These are phyloP conservation scores for Amanita molliuscula DNA, from an alignment of 768 basidiomycete genomes.

Conservation along the genomic window DNA sequence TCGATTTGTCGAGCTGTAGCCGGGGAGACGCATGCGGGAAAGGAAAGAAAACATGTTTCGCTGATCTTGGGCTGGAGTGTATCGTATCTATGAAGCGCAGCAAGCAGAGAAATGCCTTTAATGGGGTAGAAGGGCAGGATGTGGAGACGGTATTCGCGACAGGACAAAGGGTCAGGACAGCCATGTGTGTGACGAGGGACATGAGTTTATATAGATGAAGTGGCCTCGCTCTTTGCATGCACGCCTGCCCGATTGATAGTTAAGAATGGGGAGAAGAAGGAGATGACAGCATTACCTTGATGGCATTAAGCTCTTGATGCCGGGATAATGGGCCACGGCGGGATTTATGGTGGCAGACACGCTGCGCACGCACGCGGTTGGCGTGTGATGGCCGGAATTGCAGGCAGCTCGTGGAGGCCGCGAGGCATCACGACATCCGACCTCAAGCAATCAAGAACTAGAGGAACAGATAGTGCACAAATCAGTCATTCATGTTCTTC, in stretches of 20 bases:
- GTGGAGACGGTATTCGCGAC: background rate
- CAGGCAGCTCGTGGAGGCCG: background rate
- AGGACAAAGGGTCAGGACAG: background rate
- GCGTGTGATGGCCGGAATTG: background rate
- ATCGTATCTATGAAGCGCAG: slow-evolving; percentile 7
- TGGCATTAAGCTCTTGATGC: background rate
- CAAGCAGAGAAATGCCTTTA: background rate
- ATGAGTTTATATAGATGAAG: slow-evolving; percentile 7
- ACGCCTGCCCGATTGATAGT: background rate
- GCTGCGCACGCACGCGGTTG: slow-evolving; percentile 1
- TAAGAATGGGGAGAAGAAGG: background rate
- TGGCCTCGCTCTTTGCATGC: slow-evolving; percentile 3
- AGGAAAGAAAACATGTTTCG: slow-evolving; percentile 6
- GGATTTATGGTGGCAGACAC: background rate
- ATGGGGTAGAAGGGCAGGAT: background rate
- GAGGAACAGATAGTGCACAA: background rate
- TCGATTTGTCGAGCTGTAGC: background rate
- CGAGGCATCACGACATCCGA: slow-evolving; percentile 2
- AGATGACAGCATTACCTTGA: background rate
- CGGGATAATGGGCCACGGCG: background rate
- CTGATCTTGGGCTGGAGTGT: background rate
- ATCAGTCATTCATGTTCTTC: background rate
- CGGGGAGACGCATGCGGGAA: slow-evolving; percentile 4
- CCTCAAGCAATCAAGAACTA: too few species aligned
- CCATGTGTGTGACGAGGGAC: slow-evolving; percentile 2